Evolutionary conservation across 2,329 filamentous ascomycete species (phyloP), one percentile per base, ranked within the genome.

Genomic region (Beauveria rudraprayagi): DNA sequence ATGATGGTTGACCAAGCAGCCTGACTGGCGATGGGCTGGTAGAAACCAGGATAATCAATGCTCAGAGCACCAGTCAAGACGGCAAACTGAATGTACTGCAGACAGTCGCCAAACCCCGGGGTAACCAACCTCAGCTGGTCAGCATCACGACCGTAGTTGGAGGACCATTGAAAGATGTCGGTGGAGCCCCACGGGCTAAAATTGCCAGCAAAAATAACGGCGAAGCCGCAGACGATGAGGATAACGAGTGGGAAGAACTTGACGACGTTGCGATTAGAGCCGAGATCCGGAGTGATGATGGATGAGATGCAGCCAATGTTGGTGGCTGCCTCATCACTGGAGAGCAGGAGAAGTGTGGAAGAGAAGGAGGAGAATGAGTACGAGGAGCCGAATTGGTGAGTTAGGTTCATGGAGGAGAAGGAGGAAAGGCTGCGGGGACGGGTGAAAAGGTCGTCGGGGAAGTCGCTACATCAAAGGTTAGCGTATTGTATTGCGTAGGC

Each of bases 1-100:
- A 97, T 89, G 63, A 99, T 83, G 5, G 86, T 77, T 1, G 93
- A 94, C 94, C 94, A 99, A 44, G 89, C 86, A 16, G 83, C 88
- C 72, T 93, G 90, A 72, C 92, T 96, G 61, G 93, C 84, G 8
- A 91, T 89, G 5, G 94, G 94, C 71, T 96, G 93, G 71, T 92
- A 99, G 71, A 90, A 99, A 11, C 94, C 94, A 0, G 94, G 94
- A 69, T 97, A 99, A 66, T 88, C 86, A 65, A 99, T 79, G 8
- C 88, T 91, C 62, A 99, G 79, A 43, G 88, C 87, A n/a, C 93
- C 93, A 0, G 92, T 94, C 62, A 99, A 77, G 24, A 90, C 87
- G 60, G 94, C 81, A 68, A 96, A 99, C 71, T 99, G 94, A 19
- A 99, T 90, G 72, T 99, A 97, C 74, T 97, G 92, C 60, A 99